Evolutionary conservation across 2,329 filamentous ascomycete species (phyloP).

Genomic region (Botrytis aclada): DNA sequence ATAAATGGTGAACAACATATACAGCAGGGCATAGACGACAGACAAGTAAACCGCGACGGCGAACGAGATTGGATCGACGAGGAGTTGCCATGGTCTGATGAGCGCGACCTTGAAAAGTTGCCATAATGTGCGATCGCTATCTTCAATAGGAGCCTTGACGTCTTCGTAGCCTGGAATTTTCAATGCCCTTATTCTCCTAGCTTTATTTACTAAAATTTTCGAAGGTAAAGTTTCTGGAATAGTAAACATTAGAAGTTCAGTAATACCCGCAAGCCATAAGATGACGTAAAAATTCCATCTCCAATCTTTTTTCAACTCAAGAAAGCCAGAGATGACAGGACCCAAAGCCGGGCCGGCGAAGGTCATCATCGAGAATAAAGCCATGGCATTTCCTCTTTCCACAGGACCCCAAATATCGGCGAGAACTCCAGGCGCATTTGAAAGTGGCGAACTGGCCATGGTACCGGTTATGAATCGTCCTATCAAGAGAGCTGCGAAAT

Average conservation of each 20-base stretch:
- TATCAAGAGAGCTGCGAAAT: conserved; percentile 58
- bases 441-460: conserved; percentile 59
- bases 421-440: conserved; percentile 60
- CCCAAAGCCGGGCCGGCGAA: conserved; percentile 54
- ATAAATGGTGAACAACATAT: conserved; percentile 37
- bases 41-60: conserved; percentile 82
- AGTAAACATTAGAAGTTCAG: conserved; percentile 49
- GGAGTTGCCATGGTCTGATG: conserved; percentile 82
- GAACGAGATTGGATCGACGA: conserved; percentile 86
- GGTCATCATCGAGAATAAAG: conserved; percentile 61
- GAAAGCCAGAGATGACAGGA: conserved; percentile 52
- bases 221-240: conserved; percentile 56
- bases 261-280: conserved; percentile 44
- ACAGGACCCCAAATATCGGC: conserved; percentile 57
- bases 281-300: conserved; percentile 51
- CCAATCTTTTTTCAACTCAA: conserved; percentile 53
- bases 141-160: conserved; percentile 54
- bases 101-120: conserved; percentile 73
- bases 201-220: conserved; percentile 53
- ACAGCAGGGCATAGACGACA: conserved; percentile 33
- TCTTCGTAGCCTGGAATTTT: conserved; percentile 52
- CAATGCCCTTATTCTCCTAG: conserved; percentile 47
- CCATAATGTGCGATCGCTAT: conserved; percentile 53
- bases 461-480: conserved; percentile 64
- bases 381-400: conserved; percentile 56